Conservation (phyloP, 306 rosid genomes). For the Vigna hirtella region DNA sequence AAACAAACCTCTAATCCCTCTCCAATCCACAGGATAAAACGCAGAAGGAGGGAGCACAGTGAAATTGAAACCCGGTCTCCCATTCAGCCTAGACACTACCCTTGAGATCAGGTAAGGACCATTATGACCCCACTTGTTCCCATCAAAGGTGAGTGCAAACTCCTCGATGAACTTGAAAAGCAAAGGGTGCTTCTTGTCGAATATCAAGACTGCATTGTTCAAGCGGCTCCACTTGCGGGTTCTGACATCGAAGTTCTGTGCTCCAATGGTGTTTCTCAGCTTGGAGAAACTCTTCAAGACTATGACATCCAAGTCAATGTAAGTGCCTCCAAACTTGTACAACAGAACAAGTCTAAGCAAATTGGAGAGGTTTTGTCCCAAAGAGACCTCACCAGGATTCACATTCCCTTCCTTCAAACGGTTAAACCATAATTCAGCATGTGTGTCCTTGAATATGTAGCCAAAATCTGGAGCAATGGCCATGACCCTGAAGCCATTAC, state of each 20-base stretch:
- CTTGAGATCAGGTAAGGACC: conserved; percentile 95
- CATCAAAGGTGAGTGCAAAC: conserved; percentile 86
- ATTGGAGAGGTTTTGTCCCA: conserved; percentile 93
- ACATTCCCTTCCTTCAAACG: conserved; percentile 63
- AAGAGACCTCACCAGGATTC: conserved; percentile 78
- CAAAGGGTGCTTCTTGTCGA: conserved; percentile 80
- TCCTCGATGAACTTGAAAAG: conserved; percentile 80
- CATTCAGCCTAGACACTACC: conserved; percentile 73
- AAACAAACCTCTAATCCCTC: conserved; percentile 61
- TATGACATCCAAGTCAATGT: conserved; percentile 74
- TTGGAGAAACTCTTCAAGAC: conserved; percentile 72
- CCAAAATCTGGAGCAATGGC: conserved; percentile 79
- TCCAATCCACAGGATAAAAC: conserved; percentile 92
- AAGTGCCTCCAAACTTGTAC: conserved; percentile 83
- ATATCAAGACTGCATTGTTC: conserved; percentile 86
- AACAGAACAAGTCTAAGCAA: conserved; percentile 74
- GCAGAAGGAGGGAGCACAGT: conserved; percentile 76
- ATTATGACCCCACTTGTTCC: conserved; percentile 97
- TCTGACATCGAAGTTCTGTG: conserved; percentile 67
- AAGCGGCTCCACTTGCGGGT: conserved; percentile 84
- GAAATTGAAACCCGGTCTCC: conserved; percentile 57
- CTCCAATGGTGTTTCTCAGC: conserved; percentile 81
- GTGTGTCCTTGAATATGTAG: conserved; percentile 68
- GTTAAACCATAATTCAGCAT: conserved; percentile 73
- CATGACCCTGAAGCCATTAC: conserved; percentile 55